Evolutionary conservation across 352 stramenopile species (phyloP), one percentile per base, ranked within the genome.

Genomic region (Achlya hypogyna): DNA sequence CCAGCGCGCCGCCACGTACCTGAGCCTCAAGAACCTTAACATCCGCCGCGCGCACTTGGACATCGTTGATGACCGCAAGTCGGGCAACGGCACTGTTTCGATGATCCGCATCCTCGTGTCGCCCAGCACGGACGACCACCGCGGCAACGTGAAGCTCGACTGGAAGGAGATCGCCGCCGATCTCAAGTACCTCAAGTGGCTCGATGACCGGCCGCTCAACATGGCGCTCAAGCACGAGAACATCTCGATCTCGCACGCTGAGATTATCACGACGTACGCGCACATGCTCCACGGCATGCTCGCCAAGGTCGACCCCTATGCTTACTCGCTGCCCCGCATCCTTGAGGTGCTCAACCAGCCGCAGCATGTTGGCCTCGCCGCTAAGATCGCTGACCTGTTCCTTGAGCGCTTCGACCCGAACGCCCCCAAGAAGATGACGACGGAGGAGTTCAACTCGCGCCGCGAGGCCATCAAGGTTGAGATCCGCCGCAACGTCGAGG

Each of bases 191-290:
- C 75, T 92, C 68, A 93, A 92, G 74, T 93, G 82, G 82, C 68
- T 92, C 29, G 86, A 94, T 62, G 81, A 92, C 71, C 83, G 85
- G n/a, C 81, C 83, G 20, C 65, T 95, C 58, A 75, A 79, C 43
- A 72, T 96, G 20, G 86, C 84, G 53, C 77, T 89, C 64, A 82
- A 93, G 70, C 73, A 91, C 74, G 91, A 96, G 63, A 85, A 96
- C 29, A 69, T 99, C 43, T 92, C 94, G 28, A 78, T 98, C 45
- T 87, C 80, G 35, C 87, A 90, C 31, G 87, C 91, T 27, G 95
- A 99, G 72, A 87, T 98, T 69, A 98, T 98, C 71, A 97, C 96
- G 56, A 91, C 89, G 18, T 96, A 98, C 78, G 90, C 82, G 51
- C 95, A 95, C 70, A 94, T 98, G 75, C 78, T 98, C 60, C 96